These are phyloP conservation scores for Auxenochlorella protothecoides DNA, from an alignment of 139 green algal genomes.

Conservation along the genomic window DNA sequence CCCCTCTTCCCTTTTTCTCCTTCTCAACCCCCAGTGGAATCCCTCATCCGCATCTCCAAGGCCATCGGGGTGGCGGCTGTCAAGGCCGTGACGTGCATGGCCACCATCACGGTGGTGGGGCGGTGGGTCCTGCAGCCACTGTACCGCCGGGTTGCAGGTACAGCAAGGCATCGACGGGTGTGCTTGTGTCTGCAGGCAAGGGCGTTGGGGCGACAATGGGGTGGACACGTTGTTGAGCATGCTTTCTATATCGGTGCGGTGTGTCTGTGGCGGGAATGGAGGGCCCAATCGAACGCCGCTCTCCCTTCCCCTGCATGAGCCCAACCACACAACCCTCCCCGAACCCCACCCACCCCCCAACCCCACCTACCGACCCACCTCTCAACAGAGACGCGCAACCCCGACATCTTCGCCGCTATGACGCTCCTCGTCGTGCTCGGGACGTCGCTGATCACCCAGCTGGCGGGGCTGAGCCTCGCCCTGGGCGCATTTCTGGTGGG, in stretches of 20 bases:
- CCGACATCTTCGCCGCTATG: slow-evolving; percentile 87
- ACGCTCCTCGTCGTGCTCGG: slow-evolving; percentile 69
- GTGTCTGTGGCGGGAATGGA: no score
- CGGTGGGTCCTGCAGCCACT: slow-evolving; percentile 46
- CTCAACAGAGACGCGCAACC: slow-evolving; percentile 63
- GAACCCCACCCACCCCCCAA: background rate
- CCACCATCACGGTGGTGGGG: slow-evolving; percentile 58
- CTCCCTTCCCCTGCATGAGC: background rate
- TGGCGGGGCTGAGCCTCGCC: slow-evolving; percentile 81
- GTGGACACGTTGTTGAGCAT: no score
- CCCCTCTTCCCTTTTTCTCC: background rate
- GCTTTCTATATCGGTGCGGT: no score
- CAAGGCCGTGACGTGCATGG: slow-evolving; percentile 85
- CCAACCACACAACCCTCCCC: background rate
- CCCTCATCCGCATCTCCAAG: slow-evolving; percentile 62
- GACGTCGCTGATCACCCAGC: slow-evolving; percentile 66
- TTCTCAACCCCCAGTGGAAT: slow-evolving; percentile 19
- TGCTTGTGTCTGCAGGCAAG: no score
- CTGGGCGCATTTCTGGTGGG: slow-evolving; percentile 90
- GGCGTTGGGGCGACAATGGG: no score
- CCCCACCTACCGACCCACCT: slow-evolving; percentile 10
- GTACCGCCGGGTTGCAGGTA: slow-evolving; percentile 41
- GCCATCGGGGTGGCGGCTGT: slow-evolving; percentile 80
- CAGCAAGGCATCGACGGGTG: no score
- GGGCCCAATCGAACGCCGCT: no score